Percentiles rank a stretch among this genome's conserved stretches.
Conservation (phyloP, 2,329 filamentous ascomycete species). For the Monosporascus sp. region DNA sequence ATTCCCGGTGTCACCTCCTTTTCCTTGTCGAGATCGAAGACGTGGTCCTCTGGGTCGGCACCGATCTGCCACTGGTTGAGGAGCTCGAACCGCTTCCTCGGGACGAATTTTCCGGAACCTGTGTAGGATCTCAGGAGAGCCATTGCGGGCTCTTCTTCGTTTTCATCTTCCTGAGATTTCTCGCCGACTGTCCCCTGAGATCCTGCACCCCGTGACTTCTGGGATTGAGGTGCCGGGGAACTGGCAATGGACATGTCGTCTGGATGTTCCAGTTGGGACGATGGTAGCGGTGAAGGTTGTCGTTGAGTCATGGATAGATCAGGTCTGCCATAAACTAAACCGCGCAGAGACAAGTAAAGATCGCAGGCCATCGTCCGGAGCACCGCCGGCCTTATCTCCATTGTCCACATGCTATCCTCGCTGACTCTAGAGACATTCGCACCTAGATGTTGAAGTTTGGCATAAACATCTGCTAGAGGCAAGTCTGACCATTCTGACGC, state of each 20-base stretch:
- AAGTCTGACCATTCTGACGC: conserved; percentile 3
- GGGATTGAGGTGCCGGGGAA: conserved; percentile 14
- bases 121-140: conserved; percentile 24
- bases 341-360: conserved; percentile 21
- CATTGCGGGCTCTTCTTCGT: conserved; percentile 22
- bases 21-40: conserved; percentile 23
- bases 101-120: conserved; percentile 20
- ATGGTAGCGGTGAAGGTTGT: not conserved
- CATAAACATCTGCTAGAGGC: conserved; percentile 16
- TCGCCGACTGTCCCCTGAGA: conserved; percentile 10
- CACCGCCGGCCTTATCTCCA: conserved; percentile 5
- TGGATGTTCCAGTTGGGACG: conserved; percentile 3
- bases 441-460: conserved; percentile 9
- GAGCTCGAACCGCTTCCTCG: conserved; percentile 16
- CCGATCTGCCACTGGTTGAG: conserved; percentile 24
- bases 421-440: conserved; percentile 1
- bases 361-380: conserved; percentile 21
- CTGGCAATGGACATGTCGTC: conserved; percentile 17
- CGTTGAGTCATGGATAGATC: conserved; percentile 3
- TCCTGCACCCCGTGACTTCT: conserved; percentile 5
- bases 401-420: conserved; percentile 2
- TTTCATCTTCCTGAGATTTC: conserved; percentile 1
- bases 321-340: conserved; percentile 14
- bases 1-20: conserved; percentile 20
- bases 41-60: conserved; percentile 15